Evolutionary conservation across 768 basidiomycete genomes (phyloP), one percentile per base, ranked within the genome.

Genomic region (Mycena latifolia): DNA sequence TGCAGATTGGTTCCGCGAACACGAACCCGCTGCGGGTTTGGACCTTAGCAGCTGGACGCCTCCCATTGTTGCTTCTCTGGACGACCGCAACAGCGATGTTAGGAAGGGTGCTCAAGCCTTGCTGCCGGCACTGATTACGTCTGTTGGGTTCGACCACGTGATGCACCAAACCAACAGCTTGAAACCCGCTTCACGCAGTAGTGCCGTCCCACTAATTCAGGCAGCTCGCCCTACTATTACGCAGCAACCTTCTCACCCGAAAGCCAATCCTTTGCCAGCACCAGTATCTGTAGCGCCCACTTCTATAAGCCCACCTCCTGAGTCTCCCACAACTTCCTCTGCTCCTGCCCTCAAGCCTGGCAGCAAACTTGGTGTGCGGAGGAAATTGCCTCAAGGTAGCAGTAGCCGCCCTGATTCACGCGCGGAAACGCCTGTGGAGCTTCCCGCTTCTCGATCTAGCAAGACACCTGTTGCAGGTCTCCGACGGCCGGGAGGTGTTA

Each of bases 1-100:
- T 51, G 86, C 84, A 7, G 93, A 92, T 63, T 92, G 89, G 88
- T 86, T 94, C 77, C 91, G 89, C 69, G 87, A 87, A 35, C 86
- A 90, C 48, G 84, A 86, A 25, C 80, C 87, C 2, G 64, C 84
- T 5, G 66, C 86, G 2, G 73, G 82, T 11, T 75, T 91, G 20
- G 97, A 99, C 73, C 80, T 99, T 18, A 85, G 85, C 45, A 79
- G 84, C 37, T 91, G 95, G 86, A 86, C 86, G 10, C 74, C 84
- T 10, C 82, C 88, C 1, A 77, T 93, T 28, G 85, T 99, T 20
- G 76, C 85, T 3, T 95, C 88, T 66, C 85, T 99, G 35, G 98
- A 99, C 74, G 98, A 99, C 76, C 89, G 95, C 31, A 97, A 81
- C 72, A 86, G 86, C 14, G 98, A 99, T 75, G 93, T 99, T 24